Evolutionary conservation across 306 rosid genomes (phyloP).

Genomic region (Alnus glutinosa): DNA sequence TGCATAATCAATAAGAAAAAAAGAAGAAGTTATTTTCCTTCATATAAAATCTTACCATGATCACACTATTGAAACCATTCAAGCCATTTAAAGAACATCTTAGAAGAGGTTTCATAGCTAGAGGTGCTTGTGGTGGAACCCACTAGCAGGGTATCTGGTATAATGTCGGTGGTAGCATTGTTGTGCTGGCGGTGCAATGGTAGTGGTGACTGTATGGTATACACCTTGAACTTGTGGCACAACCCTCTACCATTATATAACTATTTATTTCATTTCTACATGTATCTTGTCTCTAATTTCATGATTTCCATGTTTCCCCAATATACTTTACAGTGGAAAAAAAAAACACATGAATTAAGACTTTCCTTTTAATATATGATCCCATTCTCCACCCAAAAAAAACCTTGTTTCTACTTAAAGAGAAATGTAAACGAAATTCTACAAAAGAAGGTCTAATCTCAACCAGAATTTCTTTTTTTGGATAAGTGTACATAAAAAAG

Average conservation of each 20-base stretch:
- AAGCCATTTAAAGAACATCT: not conserved
- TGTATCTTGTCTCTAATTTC: not conserved
- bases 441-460: no score
- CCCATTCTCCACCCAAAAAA: no score
- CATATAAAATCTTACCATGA: constrained; percentile 4
- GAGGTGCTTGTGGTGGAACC: not conserved
- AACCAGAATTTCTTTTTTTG: no score
- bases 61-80: not conserved
- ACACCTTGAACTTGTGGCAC: not conserved
- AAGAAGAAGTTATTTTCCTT: constrained; percentile 3
- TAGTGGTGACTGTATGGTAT: not conserved
- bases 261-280: no score
- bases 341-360: not conserved
- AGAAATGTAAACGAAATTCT: no score
- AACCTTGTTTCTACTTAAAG: no score
- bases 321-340: not conserved
- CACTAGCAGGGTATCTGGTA: no score
- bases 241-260: not conserved
- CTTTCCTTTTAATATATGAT: not conserved
- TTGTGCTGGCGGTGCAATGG: not conserved
- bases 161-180: not conserved
- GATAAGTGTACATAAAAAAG: no score
- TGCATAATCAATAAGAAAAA: constrained; percentile 32
- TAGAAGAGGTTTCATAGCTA: not conserved
- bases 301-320: not conserved